Evolutionary conservation across 441 rosid species (phyloP).

Genomic region (Pelargonium fulgidum): DNA sequence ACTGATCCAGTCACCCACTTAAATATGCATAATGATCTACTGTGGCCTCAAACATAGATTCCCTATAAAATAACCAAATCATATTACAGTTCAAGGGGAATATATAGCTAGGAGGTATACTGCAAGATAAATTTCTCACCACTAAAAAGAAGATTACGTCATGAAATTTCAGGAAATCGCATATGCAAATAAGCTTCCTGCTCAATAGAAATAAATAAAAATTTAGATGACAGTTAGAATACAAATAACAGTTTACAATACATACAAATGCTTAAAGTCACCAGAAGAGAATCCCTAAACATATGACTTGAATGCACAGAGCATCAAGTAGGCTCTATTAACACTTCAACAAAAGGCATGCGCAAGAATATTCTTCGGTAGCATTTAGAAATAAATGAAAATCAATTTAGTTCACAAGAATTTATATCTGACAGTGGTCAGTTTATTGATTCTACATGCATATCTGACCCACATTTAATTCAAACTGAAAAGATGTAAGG

Average conservation of each 20-base stretch:
- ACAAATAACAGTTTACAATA: not conserved
- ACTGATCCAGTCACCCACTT: conserved; percentile 23
- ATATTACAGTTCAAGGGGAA: not conserved
- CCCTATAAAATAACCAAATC: conserved; percentile 28
- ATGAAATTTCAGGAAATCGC: conserved; percentile 43
- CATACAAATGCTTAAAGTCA: not conserved
- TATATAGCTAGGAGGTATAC: conserved; percentile 4
- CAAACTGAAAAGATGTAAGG: conserved; percentile 10
- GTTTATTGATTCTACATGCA: not conserved
- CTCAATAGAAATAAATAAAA: conserved; percentile 10
- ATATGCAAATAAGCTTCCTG: conserved; percentile 57
- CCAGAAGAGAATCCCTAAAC: not conserved
- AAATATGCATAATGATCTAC: conserved; percentile 23
- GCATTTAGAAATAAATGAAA: not conserved
- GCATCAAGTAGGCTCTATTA: not conserved
- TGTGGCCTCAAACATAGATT: conserved; percentile 24
- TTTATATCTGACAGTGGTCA: not conserved
- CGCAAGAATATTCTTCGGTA: not conserved
- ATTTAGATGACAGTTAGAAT: conserved; percentile 3
- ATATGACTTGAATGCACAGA: not conserved
- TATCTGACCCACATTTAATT: conserved; percentile 9
- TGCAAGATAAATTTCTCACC: conserved; percentile 31
- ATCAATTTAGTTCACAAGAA: too few relatives aligned
- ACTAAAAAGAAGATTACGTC: conserved; percentile 19
- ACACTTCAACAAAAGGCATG: not conserved